Percentiles rank a stretch among this genome's conserved stretches.
Conservation (phyloP, 1,284 basidiomycete genomes). For the Trichosporon sp. region DNA sequence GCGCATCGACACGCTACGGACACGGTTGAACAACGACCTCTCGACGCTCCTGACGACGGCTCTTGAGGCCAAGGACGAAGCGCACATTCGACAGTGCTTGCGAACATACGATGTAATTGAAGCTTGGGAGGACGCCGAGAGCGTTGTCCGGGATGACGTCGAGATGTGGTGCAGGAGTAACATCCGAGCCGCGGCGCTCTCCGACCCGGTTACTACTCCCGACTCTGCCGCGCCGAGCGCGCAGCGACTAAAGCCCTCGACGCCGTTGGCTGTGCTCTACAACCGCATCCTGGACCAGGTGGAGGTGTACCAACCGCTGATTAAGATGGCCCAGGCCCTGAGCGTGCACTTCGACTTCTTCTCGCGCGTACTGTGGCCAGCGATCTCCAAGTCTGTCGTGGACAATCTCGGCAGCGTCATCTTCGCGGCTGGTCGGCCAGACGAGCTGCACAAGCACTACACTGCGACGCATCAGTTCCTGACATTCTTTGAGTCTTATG, state of each 20-base stretch:
- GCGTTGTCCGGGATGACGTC: constrained; percentile 72
- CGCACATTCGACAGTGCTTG: constrained; percentile 74
- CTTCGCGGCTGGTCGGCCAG: constrained; percentile 86
- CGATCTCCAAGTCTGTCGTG: constrained; percentile 75
- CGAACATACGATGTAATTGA: constrained; percentile 77
- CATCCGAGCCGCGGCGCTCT: constrained; percentile 40
- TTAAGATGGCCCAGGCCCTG: constrained; percentile 70
- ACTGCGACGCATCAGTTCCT: constrained; percentile 81
- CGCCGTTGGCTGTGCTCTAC: constrained; percentile 68
- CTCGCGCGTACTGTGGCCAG: constrained; percentile 84
- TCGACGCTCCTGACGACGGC: constrained; percentile 72
- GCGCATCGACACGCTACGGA: constrained; percentile 75
- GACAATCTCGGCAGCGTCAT: constrained; percentile 78
- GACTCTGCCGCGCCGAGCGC: not conserved
- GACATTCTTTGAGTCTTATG: constrained; percentile 76
- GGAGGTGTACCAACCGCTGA: constrained; percentile 68
- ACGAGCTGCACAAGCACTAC: constrained; percentile 88
- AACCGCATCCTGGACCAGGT: constrained; percentile 81
- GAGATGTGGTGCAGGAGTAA: constrained; percentile 64
- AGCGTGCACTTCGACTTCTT: constrained; percentile 72
- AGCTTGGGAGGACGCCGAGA: constrained; percentile 81
- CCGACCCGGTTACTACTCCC: not conserved
- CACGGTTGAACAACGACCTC: constrained; percentile 77
- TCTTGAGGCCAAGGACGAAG: constrained; percentile 50
- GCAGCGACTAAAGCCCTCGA: constrained; percentile 21